Evolutionary conservation across 306 rosid genomes (phyloP).

Genomic region (Vachellia pachyceras): DNA sequence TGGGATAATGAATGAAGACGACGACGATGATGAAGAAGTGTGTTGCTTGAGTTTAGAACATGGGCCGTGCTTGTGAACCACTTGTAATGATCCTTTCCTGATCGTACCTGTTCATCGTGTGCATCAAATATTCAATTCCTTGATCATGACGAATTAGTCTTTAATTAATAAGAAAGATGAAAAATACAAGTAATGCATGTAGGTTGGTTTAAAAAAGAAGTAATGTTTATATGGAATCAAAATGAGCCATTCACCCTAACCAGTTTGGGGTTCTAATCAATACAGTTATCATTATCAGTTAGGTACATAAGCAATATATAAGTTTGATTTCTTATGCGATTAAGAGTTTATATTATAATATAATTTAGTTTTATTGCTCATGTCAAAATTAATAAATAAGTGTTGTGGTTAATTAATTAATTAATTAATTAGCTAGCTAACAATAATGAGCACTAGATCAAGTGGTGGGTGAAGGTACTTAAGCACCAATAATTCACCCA

Average conservation of each 20-base stretch:
- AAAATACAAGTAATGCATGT: background rate
- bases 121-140: too few relatives aligned
- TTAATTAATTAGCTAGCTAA: background rate
- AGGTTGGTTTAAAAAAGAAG: too few relatives aligned
- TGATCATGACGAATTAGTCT: too few relatives aligned
- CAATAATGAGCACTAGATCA: background rate
- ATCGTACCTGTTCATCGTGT: too few relatives aligned
- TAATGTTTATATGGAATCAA: background rate
- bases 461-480: slow-evolving; percentile 22
- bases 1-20: too few relatives aligned
- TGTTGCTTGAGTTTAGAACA: too few relatives aligned
- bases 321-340: background rate
- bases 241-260: background rate
- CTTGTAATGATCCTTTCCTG: too few relatives aligned
- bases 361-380: background rate
- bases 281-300: background rate
- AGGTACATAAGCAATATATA: background rate
- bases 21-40: too few relatives aligned
- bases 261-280: background rate
- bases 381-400: background rate
- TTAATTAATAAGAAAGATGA: background rate
- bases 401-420: background rate
- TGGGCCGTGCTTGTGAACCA: too few relatives aligned
- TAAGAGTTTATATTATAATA: background rate
- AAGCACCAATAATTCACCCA: background rate